phyloP scores from a whole-genome alignment of 345 rosid species.

The Salix brachista region DNA sequence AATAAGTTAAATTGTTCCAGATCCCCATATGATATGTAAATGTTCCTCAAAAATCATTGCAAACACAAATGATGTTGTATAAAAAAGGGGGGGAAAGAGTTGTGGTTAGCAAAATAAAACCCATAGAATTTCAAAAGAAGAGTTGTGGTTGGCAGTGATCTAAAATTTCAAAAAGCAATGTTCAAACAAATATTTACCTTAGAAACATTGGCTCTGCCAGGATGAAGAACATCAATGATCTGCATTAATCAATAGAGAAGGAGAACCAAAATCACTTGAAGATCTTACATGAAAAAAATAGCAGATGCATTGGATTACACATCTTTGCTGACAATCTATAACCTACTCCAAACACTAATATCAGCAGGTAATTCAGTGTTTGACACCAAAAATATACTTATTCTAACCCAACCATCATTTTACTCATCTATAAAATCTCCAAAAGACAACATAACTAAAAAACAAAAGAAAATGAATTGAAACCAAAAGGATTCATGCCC shows the following conservation, averaged over 20 bases:
- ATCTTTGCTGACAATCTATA: not conserved
- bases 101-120: not conserved
- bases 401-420: not conserved
- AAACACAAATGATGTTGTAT: not conserved
- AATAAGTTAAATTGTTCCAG: not conserved
- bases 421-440: too few relatives aligned
- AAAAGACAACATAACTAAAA: not conserved
- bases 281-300: not conserved
- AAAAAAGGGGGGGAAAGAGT: not conserved
- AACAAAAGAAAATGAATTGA: not conserved
- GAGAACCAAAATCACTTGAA: not conserved
- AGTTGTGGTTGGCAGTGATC: too few relatives aligned
- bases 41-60: not conserved
- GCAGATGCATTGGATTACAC: not conserved
- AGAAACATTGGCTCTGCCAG: slow-evolving; percentile 88
- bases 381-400: not conserved
- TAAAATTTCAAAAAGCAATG: not conserved
- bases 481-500: not conserved
- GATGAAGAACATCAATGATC: slow-evolving; percentile 96
- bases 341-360: not conserved
- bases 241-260: slow-evolving; percentile 16
- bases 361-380: not conserved
- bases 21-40: not conserved
- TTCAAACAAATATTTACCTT: slow-evolving; percentile 56
- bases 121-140: not conserved